phyloP scores from a whole-genome alignment of 345 rosid genomes.

The Moricandia moricandioides region DNA sequence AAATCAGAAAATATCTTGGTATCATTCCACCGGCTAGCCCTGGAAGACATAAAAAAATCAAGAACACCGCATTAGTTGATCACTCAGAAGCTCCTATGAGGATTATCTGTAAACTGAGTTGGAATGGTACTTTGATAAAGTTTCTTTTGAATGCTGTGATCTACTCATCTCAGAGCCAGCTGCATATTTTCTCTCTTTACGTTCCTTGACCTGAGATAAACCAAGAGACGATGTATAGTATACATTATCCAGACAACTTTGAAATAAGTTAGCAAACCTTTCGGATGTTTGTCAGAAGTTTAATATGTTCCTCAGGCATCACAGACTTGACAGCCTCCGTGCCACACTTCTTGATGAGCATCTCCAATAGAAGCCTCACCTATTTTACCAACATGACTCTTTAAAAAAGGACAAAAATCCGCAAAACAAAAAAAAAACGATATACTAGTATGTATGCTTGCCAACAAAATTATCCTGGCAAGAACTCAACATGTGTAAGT shows the following conservation, averaged over 20 bases:
- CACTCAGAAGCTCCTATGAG: conserved; percentile 9
- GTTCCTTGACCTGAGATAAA: conserved; percentile 65
- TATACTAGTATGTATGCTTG: background rate
- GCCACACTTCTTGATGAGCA: conserved; percentile 95
- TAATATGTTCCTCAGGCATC: conserved; percentile 97
- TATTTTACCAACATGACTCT: conserved; percentile 31
- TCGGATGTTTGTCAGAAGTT: conserved; percentile 85
- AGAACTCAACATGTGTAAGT: background rate
- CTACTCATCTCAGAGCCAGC: conserved; percentile 57
- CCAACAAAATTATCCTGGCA: conserved; percentile 7
- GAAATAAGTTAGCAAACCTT: conserved; percentile 53
- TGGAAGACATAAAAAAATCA: conserved; percentile 30
- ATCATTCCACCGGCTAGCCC: conserved; percentile 94
- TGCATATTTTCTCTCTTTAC: conserved; percentile 64
- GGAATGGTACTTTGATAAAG: conserved; percentile 67
- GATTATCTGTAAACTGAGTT: conserved; percentile 2
- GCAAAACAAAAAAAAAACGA: background rate
- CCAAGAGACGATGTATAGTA: conserved; percentile 18
- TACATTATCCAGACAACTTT: conserved; percentile 7
- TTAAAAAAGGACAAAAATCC: conserved; percentile 10
- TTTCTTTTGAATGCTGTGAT: conserved; percentile 69
- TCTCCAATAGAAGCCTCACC: conserved; percentile 92
- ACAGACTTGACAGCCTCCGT: conserved; percentile 89
- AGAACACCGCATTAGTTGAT: conserved; percentile 8
- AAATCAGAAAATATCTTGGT: conserved; percentile 88